Percentiles rank a stretch among this genome's conserved stretches.
Evolutionary conservation across 176 grass and related monocot genomes (phyloP).

Genomic region (Tillandsia fasciculata): DNA sequence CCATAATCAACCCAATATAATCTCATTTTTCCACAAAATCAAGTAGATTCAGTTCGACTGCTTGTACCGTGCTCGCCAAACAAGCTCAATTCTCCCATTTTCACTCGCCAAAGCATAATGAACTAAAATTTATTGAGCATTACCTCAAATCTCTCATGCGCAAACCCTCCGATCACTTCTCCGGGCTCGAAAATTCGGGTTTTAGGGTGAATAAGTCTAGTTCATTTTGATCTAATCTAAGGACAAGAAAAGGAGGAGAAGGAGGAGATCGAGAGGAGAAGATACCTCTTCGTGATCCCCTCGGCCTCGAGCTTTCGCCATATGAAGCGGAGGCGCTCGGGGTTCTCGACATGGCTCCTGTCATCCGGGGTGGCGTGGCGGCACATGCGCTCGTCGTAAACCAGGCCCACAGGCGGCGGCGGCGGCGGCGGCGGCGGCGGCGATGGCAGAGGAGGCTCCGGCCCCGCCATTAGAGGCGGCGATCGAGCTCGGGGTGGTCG

Average conservation of each 20-base stretch:
- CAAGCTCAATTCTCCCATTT: no score
- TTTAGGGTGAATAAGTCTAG: background rate
- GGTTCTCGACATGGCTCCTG: conserved; percentile 63
- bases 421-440: background rate
- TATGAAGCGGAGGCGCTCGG: conserved; percentile 69
- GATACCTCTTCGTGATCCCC: conserved; percentile 60
- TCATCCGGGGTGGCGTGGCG: conserved; percentile 57
- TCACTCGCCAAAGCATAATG: no score
- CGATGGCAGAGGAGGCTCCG: background rate
- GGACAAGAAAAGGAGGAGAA: background rate
- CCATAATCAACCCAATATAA: background rate
- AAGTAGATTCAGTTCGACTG: background rate
- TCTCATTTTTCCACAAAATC: background rate
- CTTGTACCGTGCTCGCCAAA: no score
- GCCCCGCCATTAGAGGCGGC: conserved; percentile 10
- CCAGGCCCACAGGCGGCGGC: conserved; percentile 39
- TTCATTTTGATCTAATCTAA: no score
- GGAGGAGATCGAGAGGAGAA: background rate
- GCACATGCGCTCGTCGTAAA: conserved; percentile 98
- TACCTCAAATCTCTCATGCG: no score
- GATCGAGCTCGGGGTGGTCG: background rate
- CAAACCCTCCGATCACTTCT: background rate
- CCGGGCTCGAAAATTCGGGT: background rate
- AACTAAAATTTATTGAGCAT: no score
- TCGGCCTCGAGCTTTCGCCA: conserved; percentile 65